Evolutionary conservation across 441 rosid species (phyloP), one percentile per base, ranked within the genome.

Genomic region (Pelargonium citronellum): DNA sequence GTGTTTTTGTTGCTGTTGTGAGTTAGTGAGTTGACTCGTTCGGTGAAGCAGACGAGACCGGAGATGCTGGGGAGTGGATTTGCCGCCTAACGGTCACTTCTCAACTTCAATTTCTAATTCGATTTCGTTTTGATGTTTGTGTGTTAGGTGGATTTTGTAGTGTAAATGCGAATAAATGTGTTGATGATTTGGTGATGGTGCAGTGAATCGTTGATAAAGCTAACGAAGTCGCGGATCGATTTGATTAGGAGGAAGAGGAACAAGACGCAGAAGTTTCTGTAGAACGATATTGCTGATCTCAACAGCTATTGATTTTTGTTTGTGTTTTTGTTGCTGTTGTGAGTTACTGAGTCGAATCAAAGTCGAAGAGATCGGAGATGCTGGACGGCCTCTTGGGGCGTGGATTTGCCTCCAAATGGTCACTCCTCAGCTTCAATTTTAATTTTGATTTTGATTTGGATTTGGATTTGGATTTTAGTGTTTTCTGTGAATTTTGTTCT

Each of bases 271-370:
- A 94, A 82, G 89, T 89, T 87, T 79, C 70, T 94, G 68, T 90
- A 87, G 87, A 83, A 85, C 75, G 99, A 91, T 64, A 79, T 89
- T 57, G 96, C 94, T 77, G 96, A 91, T 90, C 92, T 94, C 73
- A 80, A 91, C 27, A 27, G 76, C 82, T 69, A 87, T 87, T 79
- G 96, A 95, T 41, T 63, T 47, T 17, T 46, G 2, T 62, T 41
- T 43, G 64, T 22, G 44, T 17, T 46, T 15, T 47, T 66, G 22
- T 24, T 53, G 19, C 34, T n/a, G n/a, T 0, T 13, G 11, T 67
- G 53, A 9, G 10, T 47, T 3, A 24, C 27, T 24, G 27, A 0
- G 27, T 27, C 3, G 30, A 27, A 27, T 27, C 30, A 3, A 27
- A 27, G 30, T 3, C 2, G 30, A 27, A 22, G 64, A 20, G 75